Conservation (phyloP, 257 asterid genomes). For the Striga asiatica region DNA sequence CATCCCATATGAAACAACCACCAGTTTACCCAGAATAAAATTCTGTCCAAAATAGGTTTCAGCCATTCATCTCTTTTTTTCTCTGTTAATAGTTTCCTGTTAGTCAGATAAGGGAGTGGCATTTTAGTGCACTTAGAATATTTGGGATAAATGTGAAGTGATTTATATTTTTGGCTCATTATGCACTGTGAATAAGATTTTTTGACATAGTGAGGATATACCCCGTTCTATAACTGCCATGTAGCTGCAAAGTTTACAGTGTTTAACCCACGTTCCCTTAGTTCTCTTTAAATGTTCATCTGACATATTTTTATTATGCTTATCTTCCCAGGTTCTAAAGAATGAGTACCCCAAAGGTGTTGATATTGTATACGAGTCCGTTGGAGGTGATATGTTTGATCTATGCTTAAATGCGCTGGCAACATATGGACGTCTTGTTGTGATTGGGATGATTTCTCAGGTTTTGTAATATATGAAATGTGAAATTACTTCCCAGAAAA, state of each 20-base stretch:
- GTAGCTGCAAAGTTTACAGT: too few relatives aligned
- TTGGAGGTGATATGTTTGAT: constrained; percentile 92
- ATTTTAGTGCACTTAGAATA: background rate
- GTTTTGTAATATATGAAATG: constrained; percentile 28
- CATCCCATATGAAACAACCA: background rate
- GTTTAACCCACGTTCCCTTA: background rate
- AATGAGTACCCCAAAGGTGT: constrained; percentile 85
- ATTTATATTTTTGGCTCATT: background rate
- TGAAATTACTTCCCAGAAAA: too few relatives aligned
- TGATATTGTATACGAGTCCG: constrained; percentile 83
- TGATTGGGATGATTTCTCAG: constrained; percentile 96
- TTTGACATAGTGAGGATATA: background rate
- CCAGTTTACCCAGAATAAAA: background rate
- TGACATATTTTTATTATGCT: background rate
- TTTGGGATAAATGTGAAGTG: background rate
- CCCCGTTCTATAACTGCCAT: background rate
- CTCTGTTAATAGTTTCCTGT: background rate
- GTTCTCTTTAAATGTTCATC: background rate
- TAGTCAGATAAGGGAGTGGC: background rate
- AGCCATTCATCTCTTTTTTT: background rate
- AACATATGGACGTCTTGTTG: constrained; percentile 75
- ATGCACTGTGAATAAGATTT: background rate
- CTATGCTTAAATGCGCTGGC: constrained; percentile 82
- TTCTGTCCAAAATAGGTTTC: background rate
- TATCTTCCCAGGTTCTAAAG: constrained; percentile 50